A percentile compares a stretch with the other conserved stretches of the same genome.
These are phyloP conservation scores for Alternaria triticina DNA, from an alignment of 2,329 filamentous ascomycete genomes.

Conservation along the genomic window DNA sequence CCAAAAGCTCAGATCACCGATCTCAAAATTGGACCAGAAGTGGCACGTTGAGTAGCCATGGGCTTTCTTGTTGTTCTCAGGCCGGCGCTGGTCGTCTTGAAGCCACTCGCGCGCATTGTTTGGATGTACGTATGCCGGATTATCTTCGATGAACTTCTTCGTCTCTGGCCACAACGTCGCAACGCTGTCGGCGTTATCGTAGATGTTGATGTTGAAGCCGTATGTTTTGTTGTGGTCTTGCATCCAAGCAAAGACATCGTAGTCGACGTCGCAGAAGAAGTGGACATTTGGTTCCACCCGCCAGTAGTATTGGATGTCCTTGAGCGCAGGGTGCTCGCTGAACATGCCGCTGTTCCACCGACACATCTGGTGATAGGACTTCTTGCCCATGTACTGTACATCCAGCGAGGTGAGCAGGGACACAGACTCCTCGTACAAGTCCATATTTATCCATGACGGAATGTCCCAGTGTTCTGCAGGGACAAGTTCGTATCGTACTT, in stretches of 20 bases:
- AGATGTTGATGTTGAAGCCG: conserved; percentile 97
- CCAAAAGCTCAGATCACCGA: conserved; percentile 93
- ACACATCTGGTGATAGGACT: conserved; percentile 98
- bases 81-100: conserved; percentile 76
- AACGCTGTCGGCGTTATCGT: conserved; percentile 87
- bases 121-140: conserved; percentile 79
- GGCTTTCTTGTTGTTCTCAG: conserved; percentile 78
- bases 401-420: conserved; percentile 81
- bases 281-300: conserved; percentile 97
- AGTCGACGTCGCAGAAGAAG: conserved; percentile 99
- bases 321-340: conserved; percentile 91
- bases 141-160: conserved; percentile 82
- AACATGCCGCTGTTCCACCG: conserved; percentile 98
- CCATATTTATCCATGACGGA: conserved; percentile 88
- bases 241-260: conserved; percentile 98
- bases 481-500: conserved; percentile 85
- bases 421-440: conserved; percentile 84
- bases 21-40: conserved; percentile 99
- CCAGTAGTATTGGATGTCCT: conserved; percentile 91
- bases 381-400: conserved; percentile 87
- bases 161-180: conserved; percentile 95
- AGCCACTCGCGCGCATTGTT: conserved; percentile 91
- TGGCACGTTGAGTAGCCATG: conserved; percentile 98
- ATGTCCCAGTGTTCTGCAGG: conserved; percentile 95
- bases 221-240: conserved; percentile 98